Percentiles rank a stretch among this genome's conserved stretches.
Conservation (phyloP, 306 rosid genomes). For the Herpetospermum pedunculosum region DNA sequence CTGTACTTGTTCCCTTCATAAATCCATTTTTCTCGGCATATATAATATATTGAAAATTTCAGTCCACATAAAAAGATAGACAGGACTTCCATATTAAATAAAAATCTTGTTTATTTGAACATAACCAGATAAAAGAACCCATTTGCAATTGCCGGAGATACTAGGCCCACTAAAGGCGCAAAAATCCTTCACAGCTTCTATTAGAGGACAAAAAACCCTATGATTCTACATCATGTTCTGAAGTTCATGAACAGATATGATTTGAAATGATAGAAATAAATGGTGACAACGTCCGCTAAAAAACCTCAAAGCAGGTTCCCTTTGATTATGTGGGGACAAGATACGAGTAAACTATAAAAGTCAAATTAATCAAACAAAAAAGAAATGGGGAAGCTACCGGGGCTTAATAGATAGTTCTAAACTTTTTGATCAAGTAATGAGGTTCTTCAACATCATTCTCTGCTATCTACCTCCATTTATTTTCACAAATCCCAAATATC, state of each 20-base stretch:
- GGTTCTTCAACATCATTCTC: neutral
- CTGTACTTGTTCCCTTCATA: slow-evolving; percentile 1
- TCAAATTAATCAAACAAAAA: neutral
- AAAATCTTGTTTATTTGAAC: neutral
- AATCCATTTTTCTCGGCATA: neutral
- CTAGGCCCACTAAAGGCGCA: neutral
- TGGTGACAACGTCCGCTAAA: neutral
- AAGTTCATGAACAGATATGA: neutral
- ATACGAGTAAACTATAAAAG: neutral
- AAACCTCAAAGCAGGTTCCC: neutral
- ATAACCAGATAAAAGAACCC: neutral
- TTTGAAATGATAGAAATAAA: neutral
- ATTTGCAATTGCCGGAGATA: slow-evolving; percentile 4
- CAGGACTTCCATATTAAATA: neutral
- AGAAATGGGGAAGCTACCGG: neutral
- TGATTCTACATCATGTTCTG: neutral
- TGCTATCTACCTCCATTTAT: neutral
- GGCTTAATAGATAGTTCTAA: neutral
- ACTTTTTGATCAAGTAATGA: neutral
- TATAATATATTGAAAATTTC: neutral
- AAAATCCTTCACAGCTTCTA: neutral
- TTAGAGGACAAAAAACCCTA: neutral
- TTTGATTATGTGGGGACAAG: neutral
- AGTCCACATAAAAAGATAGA: neutral
- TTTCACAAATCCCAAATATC: neutral